These are phyloP conservation scores for Xylaria castorea DNA, from an alignment of 495 filamentous ascomycete species.

Conservation along the genomic window DNA sequence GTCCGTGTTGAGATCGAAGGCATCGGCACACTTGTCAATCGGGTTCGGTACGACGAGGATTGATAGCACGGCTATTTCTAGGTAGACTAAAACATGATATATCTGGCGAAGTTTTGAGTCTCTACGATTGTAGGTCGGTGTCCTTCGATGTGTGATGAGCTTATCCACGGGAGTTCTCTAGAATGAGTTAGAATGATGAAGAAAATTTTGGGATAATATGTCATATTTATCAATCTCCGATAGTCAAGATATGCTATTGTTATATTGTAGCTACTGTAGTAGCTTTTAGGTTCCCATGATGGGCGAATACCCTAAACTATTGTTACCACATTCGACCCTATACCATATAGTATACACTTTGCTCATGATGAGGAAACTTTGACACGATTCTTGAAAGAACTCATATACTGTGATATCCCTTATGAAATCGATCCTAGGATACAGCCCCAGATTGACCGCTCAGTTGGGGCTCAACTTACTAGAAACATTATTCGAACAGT, in stretches of 20 bases:
- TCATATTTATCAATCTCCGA: not conserved
- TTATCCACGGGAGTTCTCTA: not conserved
- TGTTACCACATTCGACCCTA: no score
- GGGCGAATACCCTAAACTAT: not conserved
- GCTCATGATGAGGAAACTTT: not conserved
- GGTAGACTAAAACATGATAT: not conserved
- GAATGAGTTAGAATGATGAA: not conserved
- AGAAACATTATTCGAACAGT: not conserved
- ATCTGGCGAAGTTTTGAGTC: not conserved
- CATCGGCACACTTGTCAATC: constrained; percentile 36
- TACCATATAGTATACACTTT: not conserved
- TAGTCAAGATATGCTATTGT: not conserved
- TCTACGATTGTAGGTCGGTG: not conserved
- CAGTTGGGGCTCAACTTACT: not conserved
- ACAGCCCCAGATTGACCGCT: no score
- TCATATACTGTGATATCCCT: not conserved
- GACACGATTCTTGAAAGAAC: not conserved
- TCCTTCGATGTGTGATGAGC: not conserved
- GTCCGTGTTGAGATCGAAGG: constrained; percentile 42
- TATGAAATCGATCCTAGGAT: not conserved
- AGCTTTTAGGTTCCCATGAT: not conserved
- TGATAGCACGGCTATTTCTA: not conserved
- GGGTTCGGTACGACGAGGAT: constrained; percentile 31
- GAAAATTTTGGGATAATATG: not conserved
- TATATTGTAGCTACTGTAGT: not conserved